A percentile compares a stretch with the other conserved stretches of the same genome.
Conservation (phyloP, 1,284 basidiomycete genomes). For the Volvariella surrecta region DNA sequence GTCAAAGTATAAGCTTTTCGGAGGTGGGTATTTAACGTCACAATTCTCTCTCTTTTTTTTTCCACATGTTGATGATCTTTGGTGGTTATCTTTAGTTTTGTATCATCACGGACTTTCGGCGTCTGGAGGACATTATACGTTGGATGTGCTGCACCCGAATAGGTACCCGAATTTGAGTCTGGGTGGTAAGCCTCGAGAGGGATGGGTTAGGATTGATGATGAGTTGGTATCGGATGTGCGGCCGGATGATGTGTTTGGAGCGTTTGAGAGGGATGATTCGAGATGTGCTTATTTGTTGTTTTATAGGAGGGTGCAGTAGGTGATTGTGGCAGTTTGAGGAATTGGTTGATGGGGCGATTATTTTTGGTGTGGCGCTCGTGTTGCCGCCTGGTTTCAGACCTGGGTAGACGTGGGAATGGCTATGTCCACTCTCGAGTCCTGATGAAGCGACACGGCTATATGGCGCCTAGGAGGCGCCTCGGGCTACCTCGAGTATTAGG, state of each 20-base stretch:
- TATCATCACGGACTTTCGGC: slow-evolving; percentile 94
- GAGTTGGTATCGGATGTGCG: slow-evolving; percentile 77
- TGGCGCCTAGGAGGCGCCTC: no score
- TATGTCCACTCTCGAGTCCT: no score
- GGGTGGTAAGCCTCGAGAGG: slow-evolving; percentile 33
- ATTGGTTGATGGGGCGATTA: no score
- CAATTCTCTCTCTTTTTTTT: background rate
- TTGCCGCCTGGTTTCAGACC: no score
- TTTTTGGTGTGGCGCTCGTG: no score
- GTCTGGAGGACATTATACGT: slow-evolving; percentile 92
- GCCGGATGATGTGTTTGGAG: slow-evolving; percentile 68
- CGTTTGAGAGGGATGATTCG: slow-evolving; percentile 47
- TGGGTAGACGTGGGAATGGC: no score
- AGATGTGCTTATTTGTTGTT: slow-evolving; percentile 85
- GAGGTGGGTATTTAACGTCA: slow-evolving; percentile 45
- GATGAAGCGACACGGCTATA: no score
- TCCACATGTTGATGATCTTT: background rate
- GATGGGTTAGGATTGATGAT: slow-evolving; percentile 93
- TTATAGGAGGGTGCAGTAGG: slow-evolving; percentile 48
- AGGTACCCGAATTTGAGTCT: slow-evolving; percentile 33
- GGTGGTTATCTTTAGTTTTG: slow-evolving; percentile 42
- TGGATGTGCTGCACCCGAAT: slow-evolving; percentile 81
- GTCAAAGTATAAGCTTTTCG: slow-evolving; percentile 79
- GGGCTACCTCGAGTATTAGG: no score
- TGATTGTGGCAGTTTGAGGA: no score